Conservation (phyloP, 768 basidiomycete species). For the Sporobolomyces roseus region DNA sequence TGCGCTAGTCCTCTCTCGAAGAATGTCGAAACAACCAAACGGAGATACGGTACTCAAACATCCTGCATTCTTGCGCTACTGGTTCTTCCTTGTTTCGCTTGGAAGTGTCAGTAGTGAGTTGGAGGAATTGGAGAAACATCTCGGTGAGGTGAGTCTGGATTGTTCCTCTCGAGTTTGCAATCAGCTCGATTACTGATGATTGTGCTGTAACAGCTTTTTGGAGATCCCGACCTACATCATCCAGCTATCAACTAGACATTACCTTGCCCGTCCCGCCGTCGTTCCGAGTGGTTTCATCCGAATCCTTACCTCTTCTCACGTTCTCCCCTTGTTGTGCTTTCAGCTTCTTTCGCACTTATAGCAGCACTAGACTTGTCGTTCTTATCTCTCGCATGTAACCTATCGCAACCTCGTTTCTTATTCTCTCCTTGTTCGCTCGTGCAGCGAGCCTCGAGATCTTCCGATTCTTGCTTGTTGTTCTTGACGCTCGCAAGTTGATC, state of each 20-base stretch:
- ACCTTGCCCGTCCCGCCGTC: too few relatives aligned
- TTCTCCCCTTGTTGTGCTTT: neutral
- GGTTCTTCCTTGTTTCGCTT: constrained; percentile 38
- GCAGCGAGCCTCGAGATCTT: too few relatives aligned
- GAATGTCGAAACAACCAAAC: constrained; percentile 32
- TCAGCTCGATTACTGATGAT: neutral
- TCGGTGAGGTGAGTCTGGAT: constrained; percentile 22
- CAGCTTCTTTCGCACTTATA: neutral
- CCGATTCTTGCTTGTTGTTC: too few relatives aligned
- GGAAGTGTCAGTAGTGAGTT: constrained; percentile 31
- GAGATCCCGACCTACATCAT: constrained; percentile 31
- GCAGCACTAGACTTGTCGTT: too few relatives aligned
- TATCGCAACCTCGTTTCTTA: too few relatives aligned
- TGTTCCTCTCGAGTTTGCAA: neutral
- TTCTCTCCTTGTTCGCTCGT: too few relatives aligned
- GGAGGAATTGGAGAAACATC: constrained; percentile 35
- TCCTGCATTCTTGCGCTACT: constrained; percentile 39
- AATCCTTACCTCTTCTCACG: too few relatives aligned
- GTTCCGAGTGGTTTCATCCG: too few relatives aligned
- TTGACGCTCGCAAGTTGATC: too few relatives aligned
- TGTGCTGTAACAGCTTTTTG: constrained; percentile 18
- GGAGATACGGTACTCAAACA: constrained; percentile 33
- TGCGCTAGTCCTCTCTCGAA: constrained; percentile 32
- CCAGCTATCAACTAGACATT: constrained; percentile 28
- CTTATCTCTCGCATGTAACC: too few relatives aligned